Evolutionary conservation across 257 asterid genomes (phyloP).

Genomic region (Echites panduratus): DNA sequence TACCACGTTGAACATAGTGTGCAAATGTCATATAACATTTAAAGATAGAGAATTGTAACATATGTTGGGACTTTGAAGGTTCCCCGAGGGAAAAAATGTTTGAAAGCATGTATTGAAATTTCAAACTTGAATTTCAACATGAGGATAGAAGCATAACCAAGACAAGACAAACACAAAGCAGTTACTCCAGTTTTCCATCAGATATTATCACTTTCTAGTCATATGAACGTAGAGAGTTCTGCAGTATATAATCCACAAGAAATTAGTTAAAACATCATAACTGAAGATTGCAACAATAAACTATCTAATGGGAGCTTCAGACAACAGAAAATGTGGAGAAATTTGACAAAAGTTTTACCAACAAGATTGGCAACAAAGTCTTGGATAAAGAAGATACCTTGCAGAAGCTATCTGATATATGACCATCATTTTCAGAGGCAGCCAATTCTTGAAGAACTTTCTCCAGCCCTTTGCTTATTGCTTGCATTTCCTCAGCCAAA

Average conservation of each 20-base stretch:
- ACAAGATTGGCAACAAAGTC: background rate
- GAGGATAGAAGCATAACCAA: background rate
- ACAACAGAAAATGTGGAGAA: background rate
- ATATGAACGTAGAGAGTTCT: background rate
- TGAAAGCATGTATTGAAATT: background rate
- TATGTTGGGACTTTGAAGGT: background rate
- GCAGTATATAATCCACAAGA: background rate
- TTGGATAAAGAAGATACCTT: slow-evolving; percentile 33
- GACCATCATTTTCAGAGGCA: slow-evolving; percentile 70
- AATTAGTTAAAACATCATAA: background rate
- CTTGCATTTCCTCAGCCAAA: slow-evolving; percentile 92
- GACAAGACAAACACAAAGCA: background rate
- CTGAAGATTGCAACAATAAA: background rate
- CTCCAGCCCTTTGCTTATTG: slow-evolving; percentile 68
- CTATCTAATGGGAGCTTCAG: background rate
- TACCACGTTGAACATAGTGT: no score
- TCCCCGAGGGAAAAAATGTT: no score
- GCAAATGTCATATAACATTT: no score
- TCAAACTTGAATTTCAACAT: background rate
- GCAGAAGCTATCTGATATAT: slow-evolving; percentile 54
- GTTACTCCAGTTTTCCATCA: background rate
- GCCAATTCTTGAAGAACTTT: slow-evolving; percentile 61
- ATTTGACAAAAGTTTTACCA: background rate
- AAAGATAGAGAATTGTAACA: background rate
- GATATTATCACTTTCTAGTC: background rate